These are phyloP conservation scores for Tardiomyces digboiensis DNA, from an alignment of 1,139 yeast genomes.

Conservation along the genomic window DNA sequence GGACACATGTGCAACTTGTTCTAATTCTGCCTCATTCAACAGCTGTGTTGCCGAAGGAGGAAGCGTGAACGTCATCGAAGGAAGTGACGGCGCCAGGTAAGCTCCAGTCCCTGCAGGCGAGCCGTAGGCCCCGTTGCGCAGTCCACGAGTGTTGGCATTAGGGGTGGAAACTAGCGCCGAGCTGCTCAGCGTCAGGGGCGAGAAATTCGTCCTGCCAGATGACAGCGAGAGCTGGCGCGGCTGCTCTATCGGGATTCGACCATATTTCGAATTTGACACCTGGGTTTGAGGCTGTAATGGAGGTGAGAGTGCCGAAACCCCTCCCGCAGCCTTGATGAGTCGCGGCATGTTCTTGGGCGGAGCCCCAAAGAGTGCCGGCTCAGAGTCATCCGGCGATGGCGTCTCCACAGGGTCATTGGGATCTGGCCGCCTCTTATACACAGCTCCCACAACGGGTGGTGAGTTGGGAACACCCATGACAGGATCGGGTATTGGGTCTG, in stretches of 20 bases:
- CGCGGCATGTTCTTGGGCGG: slow-evolving; percentile 15
- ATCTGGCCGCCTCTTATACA: slow-evolving; percentile 65
- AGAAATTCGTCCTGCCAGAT: not conserved
- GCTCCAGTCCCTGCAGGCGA: slow-evolving; percentile 11
- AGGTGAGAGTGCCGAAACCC: slow-evolving; percentile 14
- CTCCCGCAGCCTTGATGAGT: slow-evolving; percentile 13
- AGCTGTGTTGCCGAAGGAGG: slow-evolving; percentile 12
- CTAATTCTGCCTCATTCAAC: slow-evolving; percentile 17
- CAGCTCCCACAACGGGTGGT: slow-evolving; percentile 91
- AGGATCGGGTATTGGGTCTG: slow-evolving; percentile 77
- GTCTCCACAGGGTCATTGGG: slow-evolving; percentile 62
- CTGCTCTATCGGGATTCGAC: not conserved
- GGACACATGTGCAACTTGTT: slow-evolving; percentile 4
- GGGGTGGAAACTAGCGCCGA: too few species aligned
- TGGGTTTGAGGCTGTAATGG: slow-evolving; percentile 2
- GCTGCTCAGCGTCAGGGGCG: not conserved
- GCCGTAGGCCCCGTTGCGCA: slow-evolving; percentile 6
- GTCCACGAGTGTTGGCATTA: not conserved
- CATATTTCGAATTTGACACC: not conserved
- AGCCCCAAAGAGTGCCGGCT: not conserved
- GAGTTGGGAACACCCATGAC: slow-evolving; percentile 73
- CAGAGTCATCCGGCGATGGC: slow-evolving; percentile 35
- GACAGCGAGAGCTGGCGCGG: not conserved
- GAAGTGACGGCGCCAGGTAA: slow-evolving; percentile 4
- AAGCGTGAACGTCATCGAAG: slow-evolving; percentile 11